A percentile compares a stretch with the other conserved stretches of the same genome.
phyloP scores from a whole-genome alignment of 1,139 yeast genomes.

The Zygosaccharomyces pseudobailii region DNA sequence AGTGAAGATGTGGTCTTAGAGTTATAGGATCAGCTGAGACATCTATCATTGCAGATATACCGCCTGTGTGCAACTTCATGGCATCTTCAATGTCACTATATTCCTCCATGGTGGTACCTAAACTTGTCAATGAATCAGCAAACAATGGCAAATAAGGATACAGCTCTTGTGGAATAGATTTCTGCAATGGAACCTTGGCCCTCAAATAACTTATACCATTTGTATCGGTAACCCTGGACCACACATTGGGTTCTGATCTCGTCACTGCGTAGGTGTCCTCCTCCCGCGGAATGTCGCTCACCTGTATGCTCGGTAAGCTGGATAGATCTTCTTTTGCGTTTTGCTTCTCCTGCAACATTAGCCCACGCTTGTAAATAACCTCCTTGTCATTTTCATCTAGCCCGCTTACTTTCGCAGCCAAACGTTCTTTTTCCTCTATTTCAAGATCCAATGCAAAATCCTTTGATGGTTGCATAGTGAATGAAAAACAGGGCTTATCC shows the following conservation, averaged over 20 bases:
- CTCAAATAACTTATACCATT: slow-evolving; percentile 72
- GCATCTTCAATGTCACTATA: slow-evolving; percentile 83
- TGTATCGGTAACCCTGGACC: slow-evolving; percentile 55
- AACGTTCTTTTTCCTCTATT: slow-evolving; percentile 53
- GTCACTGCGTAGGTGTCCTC: slow-evolving; percentile 43
- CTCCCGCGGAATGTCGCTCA: slow-evolving; percentile 62
- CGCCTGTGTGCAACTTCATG: slow-evolving; percentile 82
- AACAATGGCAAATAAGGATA: slow-evolving; percentile 73
- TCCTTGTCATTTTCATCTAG: slow-evolving; percentile 55
- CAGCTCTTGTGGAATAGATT: slow-evolving; percentile 53
- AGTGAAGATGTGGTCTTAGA: slow-evolving; percentile 40
- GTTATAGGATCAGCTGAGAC: slow-evolving; percentile 52
- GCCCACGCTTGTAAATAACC: slow-evolving; percentile 57
- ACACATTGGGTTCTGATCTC: slow-evolving; percentile 23
- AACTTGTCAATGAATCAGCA: slow-evolving; percentile 71
- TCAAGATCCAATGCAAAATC: slow-evolving; percentile 45
- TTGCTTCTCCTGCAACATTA: slow-evolving; percentile 57
- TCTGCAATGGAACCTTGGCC: slow-evolving; percentile 50
- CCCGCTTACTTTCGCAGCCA: slow-evolving; percentile 41
- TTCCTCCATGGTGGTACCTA: slow-evolving; percentile 68
- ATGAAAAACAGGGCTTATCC: slow-evolving; percentile 56
- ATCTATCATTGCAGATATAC: slow-evolving; percentile 57
- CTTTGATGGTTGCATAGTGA: slow-evolving; percentile 69
- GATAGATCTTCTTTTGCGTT: slow-evolving; percentile 66
- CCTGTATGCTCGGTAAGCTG: slow-evolving; percentile 70